A percentile compares a stretch with the other conserved stretches of the same genome.
Conservation (phyloP, 331 rosid genomes). For the Arachis monticola region DNA sequence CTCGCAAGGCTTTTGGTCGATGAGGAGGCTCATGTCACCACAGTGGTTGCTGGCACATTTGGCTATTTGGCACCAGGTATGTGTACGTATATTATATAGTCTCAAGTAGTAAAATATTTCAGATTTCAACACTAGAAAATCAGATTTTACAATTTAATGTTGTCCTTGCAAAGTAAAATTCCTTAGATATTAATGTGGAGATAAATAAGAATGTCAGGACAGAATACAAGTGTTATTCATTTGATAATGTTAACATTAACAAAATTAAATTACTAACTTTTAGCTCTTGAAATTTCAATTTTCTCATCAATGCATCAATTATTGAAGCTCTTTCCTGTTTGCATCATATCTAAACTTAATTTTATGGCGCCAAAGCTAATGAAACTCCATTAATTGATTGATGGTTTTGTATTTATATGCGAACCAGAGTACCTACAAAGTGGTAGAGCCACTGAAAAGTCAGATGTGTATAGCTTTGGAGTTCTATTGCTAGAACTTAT, state of each 20-base stretch:
- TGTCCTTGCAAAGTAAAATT: background rate
- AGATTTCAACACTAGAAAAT: background rate
- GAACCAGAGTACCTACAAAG: slow-evolving; percentile 86
- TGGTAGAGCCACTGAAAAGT: slow-evolving; percentile 94
- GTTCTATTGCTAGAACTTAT: slow-evolving; percentile 94
- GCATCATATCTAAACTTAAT: too few species aligned
- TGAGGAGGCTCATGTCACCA: slow-evolving; percentile 92
- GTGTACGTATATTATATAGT: background rate
- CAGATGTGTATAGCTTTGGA: slow-evolving; percentile 96
- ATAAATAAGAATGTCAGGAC: background rate
- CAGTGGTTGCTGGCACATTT: slow-evolving; percentile 98
- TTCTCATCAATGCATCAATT: too few species aligned
- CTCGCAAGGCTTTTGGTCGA: slow-evolving; percentile 94
- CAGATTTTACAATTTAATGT: background rate
- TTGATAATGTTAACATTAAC: too few species aligned
- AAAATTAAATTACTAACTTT: background rate
- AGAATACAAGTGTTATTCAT: background rate
- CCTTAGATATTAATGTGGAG: background rate
- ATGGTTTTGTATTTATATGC: slow-evolving; percentile 11
- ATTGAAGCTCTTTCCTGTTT: too few species aligned
- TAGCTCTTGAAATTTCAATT: background rate
- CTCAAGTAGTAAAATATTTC: background rate
- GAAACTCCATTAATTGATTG: background rate
- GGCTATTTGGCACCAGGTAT: slow-evolving; percentile 98
- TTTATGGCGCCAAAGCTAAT: too few species aligned